These are phyloP conservation scores for Nidula microcarpa DNA, from an alignment of 768 basidiomycete species.

Conservation along the genomic window DNA sequence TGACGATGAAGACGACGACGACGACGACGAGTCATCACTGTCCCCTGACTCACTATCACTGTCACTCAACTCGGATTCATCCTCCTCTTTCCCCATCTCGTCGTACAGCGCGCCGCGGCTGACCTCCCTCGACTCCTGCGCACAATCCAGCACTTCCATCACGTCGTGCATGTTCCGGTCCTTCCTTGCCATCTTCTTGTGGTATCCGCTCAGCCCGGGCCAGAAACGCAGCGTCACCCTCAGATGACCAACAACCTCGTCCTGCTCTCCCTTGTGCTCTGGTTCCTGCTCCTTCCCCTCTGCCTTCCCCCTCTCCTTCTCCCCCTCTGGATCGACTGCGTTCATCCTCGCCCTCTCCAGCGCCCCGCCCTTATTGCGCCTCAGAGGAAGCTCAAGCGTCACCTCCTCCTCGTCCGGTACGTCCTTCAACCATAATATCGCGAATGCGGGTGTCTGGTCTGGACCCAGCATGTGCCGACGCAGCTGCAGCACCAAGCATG, in stretches of 20 bases:
- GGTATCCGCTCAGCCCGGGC: conserved; percentile 41
- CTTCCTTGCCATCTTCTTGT: conserved; percentile 27
- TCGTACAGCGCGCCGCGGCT: conserved; percentile 18
- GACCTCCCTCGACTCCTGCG: conserved; percentile 27
- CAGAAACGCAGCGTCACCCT: conserved; percentile 34
- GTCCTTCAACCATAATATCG: conserved; percentile 40
- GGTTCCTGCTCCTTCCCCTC: conserved; percentile 4
- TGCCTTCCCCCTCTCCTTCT: conserved; percentile 22
- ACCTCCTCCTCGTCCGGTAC: conserved; percentile 31
- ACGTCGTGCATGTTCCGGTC: conserved; percentile 33
- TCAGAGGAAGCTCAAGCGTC: conserved; percentile 20
- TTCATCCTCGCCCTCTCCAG: conserved; percentile 23
- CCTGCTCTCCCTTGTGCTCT: conserved; percentile 1
- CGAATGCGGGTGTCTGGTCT: conserved; percentile 31
- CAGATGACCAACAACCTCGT: conserved; percentile 22
- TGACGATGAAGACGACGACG: neutral
- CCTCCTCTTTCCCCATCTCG: conserved; percentile 3
- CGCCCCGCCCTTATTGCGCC: conserved; percentile 12
- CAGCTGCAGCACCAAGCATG: conserved; percentile 35
- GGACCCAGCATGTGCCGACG: conserved; percentile 25
- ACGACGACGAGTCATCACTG: neutral
- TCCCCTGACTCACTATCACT: too few relatives aligned
- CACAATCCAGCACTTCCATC: conserved; percentile 40
- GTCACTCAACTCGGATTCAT: too few relatives aligned
- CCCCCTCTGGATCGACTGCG: conserved; percentile 11